phyloP scores from a whole-genome alignment of 345 rosid species.

The Brassica juncea region DNA sequence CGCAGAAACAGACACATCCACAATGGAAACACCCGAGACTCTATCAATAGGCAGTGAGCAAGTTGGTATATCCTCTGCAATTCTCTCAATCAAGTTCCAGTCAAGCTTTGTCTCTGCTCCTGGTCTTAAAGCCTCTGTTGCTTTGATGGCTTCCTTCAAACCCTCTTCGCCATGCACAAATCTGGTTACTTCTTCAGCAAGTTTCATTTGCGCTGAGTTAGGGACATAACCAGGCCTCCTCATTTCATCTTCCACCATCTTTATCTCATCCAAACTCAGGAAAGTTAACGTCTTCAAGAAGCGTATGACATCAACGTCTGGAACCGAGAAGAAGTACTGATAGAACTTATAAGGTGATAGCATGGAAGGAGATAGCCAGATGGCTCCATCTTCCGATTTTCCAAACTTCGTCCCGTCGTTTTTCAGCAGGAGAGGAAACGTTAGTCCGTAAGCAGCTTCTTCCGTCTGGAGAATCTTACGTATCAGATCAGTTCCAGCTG shows the following conservation, averaged over 20 bases:
- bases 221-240: conserved; percentile 67
- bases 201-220: conserved; percentile 66
- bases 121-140: conserved; percentile 82
- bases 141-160: conserved; percentile 80
- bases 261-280: conserved; percentile 67
- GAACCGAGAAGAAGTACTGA: conserved; percentile 88
- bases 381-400: conserved; percentile 94
- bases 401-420: conserved; percentile 93
- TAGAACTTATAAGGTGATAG: conserved; percentile 89
- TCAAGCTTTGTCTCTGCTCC: conserved; percentile 15
- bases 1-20: not conserved
- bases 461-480: conserved; percentile 75
- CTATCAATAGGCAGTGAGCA: not conserved
- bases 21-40: not conserved
- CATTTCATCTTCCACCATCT: conserved; percentile 67
- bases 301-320: conserved; percentile 78
- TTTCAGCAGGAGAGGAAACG: conserved; percentile 85
- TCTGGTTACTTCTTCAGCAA: conserved; percentile 86
- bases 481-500: conserved; percentile 89
- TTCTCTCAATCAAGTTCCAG: conserved; percentile 66
- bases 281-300: conserved; percentile 79
- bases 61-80: not conserved
- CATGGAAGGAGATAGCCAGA: conserved; percentile 79
- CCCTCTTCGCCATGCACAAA: conserved; percentile 95
- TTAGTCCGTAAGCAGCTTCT: conserved; percentile 73